Base-by-base conservation (phyloP, 805 yeast genomes). In the Candida alai region DNA sequence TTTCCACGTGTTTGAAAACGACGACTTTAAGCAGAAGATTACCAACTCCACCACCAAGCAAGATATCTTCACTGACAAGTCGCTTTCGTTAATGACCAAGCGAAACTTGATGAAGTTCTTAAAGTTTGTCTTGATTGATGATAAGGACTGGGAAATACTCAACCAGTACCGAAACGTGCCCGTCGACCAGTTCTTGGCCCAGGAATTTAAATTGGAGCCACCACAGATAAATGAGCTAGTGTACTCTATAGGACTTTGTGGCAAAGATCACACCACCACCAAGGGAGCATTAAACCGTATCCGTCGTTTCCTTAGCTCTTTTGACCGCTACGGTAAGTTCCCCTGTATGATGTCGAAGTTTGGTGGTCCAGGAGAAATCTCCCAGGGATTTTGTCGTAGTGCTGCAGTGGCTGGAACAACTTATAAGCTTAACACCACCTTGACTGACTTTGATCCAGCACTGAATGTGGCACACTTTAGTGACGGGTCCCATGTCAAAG, bases 361-460 rank as follows among this genome's bases (percentile, higher is more conserved):
- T 61, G 98, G 97, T 37, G 94, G 96, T 2, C 89, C 95, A 0
- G 96, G 97, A 34, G 98, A 90, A 60, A 67, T 90, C 18, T 80
- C 95, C 11, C 98, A 90, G 63, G 98, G 97, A 2, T 90, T 93
- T 59, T 90, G 97, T 62, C 74, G 98, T 48, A 84, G 95, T 38
- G 97, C 97, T 3, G 98, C 98, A 10, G 97, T 90, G 42, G 97
- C 93, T 13, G 97, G 97, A 35, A 83, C 97, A 35, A 86, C 94
- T 21, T 90, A 93, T 62, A 87, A 88, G 57, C 68, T 90, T 36
- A 78, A 81, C 52, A 81, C 93, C 11, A 63, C 70, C 24, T 59
- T 90, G 34, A 62, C 62, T 4, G 74, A 76, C 23, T 87, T 67
- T 60, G 90, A 90, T 54, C 76, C 81, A 22, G 62, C 56, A 18